Base-by-base conservation (phyloP, 805 yeast genomes). In the Wickerhamomyces chaumierensis region DNA sequence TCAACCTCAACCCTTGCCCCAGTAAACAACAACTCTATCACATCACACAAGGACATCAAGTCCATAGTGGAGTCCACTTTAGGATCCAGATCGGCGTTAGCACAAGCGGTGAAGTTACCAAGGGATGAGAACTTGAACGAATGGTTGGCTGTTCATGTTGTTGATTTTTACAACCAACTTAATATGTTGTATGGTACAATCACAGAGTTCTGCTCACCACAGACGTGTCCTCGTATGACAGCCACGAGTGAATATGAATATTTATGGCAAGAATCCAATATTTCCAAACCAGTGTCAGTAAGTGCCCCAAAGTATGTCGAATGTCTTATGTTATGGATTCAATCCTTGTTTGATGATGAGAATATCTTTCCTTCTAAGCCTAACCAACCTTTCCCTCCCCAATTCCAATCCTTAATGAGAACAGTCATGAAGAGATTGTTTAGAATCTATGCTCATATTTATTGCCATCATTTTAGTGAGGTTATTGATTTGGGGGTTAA, bases 121-220 rank as follows among this genome's bases (percentile, higher is more conserved):
- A 82, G 74, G 48, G 97, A 92, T 43, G 98, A 90, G 60, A 92
- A 85, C 51, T 55, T 78, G 39, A 80, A 81, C 51, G 98, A 90
- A 58, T 90, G 98, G 98, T 62, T 90, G 40, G 97, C 98, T 0
- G 94, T 88, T 12, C 95, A 90, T 57, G 92, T 90, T n/a, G 96
- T 88, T 15, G 97, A 90, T 59, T 92, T 90, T 56, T 90, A 84
- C 63, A 88, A 88, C 57, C 98, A 90, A 57, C 80, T 90, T 48
- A 90, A 90, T 61, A 92, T 90, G 98, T 66, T 90, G 7, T 90
- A 92, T 51, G 96, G 96, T 9, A 78, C 96, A 3, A 83, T 92
- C 46, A 90, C 97, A 1, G 95, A 87, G 61, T 88, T 92, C 54
- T 92, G 99, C 58, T 86, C 96, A 0, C 96, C 97, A 3, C 60